Conservation (phyloP, 371 early-diverging fungal species). For the Apophysomyces sp. region DNA sequence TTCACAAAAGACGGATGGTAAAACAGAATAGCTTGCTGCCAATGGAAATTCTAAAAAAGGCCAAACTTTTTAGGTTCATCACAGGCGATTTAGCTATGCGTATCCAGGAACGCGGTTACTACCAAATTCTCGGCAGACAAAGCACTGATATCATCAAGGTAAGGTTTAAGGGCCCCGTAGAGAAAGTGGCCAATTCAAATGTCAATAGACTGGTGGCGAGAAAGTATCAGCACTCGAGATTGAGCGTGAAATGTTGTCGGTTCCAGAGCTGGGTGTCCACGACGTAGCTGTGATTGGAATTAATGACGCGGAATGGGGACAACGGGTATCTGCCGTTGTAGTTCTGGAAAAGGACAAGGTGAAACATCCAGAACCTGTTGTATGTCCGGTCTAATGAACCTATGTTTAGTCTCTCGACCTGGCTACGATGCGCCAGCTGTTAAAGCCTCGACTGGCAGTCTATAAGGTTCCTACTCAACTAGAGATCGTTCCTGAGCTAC, state of each 20-base stretch:
- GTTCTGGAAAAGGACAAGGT: slow-evolving; percentile 36
- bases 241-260: slow-evolving; percentile 75
- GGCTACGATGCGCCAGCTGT: slow-evolving; percentile 43
- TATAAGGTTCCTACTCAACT: slow-evolving; percentile 74
- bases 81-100: slow-evolving; percentile 80
- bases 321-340: slow-evolving; percentile 69
- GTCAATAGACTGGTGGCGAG: slow-evolving; percentile 82
- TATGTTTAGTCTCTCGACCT: slow-evolving; percentile 34
- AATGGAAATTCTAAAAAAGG: not conserved
- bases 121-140: slow-evolving; percentile 75
- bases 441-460: slow-evolving; percentile 62
- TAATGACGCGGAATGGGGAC: slow-evolving; percentile 77
- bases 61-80: slow-evolving; percentile 50
- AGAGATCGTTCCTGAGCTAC: slow-evolving; percentile 55
- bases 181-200: too few species aligned
- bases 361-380: not conserved
- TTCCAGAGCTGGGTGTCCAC: slow-evolving; percentile 43
- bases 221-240: slow-evolving; percentile 86
- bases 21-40: too few species aligned
- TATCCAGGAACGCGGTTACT: slow-evolving; percentile 47
- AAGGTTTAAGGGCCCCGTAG: slow-evolving; percentile 3
- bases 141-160: slow-evolving; percentile 86
- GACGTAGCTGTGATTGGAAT: slow-evolving; percentile 82
- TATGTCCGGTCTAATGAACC: not conserved
- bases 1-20: slow-evolving; percentile 76